phyloP scores from a whole-genome alignment of 1,284 basidiomycete species.

The Phylloporus sp. region DNA sequence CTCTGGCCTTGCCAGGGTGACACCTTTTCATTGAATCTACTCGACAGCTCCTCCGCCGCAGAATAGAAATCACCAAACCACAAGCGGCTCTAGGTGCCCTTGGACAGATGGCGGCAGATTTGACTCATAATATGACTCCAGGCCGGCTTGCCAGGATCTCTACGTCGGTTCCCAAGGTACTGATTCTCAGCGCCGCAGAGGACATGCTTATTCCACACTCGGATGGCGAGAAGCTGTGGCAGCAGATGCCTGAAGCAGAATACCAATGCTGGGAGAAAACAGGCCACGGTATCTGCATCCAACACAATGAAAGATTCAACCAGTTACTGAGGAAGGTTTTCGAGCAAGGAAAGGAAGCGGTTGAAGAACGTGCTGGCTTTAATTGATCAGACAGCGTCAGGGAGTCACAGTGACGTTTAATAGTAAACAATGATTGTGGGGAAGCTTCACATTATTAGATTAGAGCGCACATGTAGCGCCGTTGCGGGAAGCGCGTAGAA shows the following conservation, averaged over 20 bases:
- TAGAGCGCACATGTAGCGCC: too few relatives aligned
- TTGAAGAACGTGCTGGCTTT: not conserved
- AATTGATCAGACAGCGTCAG: not conserved
- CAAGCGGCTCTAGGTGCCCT: constrained; percentile 68
- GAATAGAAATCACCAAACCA: constrained; percentile 58
- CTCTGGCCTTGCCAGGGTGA: not conserved
- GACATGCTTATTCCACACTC: constrained; percentile 68
- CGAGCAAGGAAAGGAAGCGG: constrained; percentile 49
- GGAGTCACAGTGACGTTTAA: not conserved
- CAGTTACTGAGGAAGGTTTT: constrained; percentile 60
- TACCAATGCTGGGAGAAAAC: constrained; percentile 63
- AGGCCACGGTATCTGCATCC: constrained; percentile 71
- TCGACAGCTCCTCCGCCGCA: constrained; percentile 50
- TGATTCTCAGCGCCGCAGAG: constrained; percentile 76
- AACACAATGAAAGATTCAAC: constrained; percentile 58
- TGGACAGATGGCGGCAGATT: constrained; percentile 75
- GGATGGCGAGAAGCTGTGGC: constrained; percentile 62
- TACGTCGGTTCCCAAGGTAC: constrained; percentile 58
- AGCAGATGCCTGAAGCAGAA: constrained; percentile 72
- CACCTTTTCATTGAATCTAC: not conserved
- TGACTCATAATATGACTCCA: constrained; percentile 69
- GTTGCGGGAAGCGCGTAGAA: not conserved
- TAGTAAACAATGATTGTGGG: not conserved
- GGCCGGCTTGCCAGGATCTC: constrained; percentile 61
- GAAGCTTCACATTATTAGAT: too few relatives aligned